phyloP scores from a whole-genome alignment of 257 asterid genomes.

The Handroanthus guayacan region DNA sequence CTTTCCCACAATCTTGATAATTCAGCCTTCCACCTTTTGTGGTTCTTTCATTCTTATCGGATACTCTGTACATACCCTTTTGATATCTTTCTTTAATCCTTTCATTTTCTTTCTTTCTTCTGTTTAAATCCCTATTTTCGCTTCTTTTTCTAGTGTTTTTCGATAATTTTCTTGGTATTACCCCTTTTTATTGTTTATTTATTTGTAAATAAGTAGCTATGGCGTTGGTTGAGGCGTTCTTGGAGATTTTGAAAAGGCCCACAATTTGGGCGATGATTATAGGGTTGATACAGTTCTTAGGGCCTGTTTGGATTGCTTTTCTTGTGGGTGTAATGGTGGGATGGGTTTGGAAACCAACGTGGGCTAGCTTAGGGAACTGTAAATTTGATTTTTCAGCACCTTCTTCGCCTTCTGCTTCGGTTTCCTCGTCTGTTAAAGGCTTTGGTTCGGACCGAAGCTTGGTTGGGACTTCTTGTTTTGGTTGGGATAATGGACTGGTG shows the following conservation, averaged over 20 bases:
- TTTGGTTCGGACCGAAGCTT: conserved; percentile 33
- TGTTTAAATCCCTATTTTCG: background rate
- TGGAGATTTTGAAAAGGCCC: conserved; percentile 68
- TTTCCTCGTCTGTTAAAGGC: conserved; percentile 28
- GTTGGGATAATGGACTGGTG: conserved; percentile 42
- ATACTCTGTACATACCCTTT: conserved; percentile 32
- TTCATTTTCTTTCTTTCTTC: background rate
- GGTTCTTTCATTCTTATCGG: conserved; percentile 48
- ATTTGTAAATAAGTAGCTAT: conserved; percentile 33
- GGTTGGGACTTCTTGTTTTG: conserved; percentile 23
- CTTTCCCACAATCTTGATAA: conserved; percentile 27
- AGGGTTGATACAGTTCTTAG: conserved; percentile 68
- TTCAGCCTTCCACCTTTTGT: conserved; percentile 47
- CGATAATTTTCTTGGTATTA: conserved; percentile 15
- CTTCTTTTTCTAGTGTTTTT: background rate
- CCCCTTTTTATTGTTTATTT: conserved; percentile 7
- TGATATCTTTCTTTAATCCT: background rate
- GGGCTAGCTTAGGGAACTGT: conserved; percentile 66
- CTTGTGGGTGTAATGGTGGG: conserved; percentile 72
- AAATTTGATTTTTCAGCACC: conserved; percentile 70
- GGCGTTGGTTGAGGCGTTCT: conserved; percentile 57
- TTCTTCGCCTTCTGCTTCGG: conserved; percentile 55
- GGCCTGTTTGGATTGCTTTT: conserved; percentile 83
- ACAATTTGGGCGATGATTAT: conserved; percentile 53
- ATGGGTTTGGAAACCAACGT: conserved; percentile 95